Evolutionary conservation across 2,329 filamentous ascomycete genomes (phyloP), one percentile per base, ranked within the genome.

Genomic region (Aquanectria penicillioides): DNA sequence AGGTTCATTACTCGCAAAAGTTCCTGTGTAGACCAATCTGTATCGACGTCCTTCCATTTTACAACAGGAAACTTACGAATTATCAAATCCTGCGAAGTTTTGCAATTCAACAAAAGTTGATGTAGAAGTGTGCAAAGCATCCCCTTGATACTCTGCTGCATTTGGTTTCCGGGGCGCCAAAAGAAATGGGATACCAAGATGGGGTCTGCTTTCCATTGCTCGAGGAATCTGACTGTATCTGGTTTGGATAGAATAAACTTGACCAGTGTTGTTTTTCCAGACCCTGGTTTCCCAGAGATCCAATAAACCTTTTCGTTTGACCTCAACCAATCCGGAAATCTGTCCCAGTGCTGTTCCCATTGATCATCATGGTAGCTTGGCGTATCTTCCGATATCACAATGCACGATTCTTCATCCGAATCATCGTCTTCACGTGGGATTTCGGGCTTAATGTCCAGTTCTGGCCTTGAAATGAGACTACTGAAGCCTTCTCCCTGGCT

Each of bases 231-330:
- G 5, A 11, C 17, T 0, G 69, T 73, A 5, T 40, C 12, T 3
- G 46, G n/a, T 11, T 69, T 38, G 1, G 55, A 26, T 2, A 61
- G 12, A 10, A 76, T 34, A 38, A 67, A 74, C 33, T 72, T 75
- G 47, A 75, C 67, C 26, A 76, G 44, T 0, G 70, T 75, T 9
- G 63, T 70, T 37, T 77, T 77, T 1, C 74, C 74, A 1, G 72
- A 69, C 0, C 71, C 74, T 0, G 71, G 65, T 41, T 75, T 75
- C 1, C 73, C 74, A 11, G 61, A 65, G 33, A 76, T 67, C 66
- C 71, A 77, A 53, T 72, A 76, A 0, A 47, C 22, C 0, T 18
- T 23, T 2, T 25, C 40, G 11, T 49, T 37, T 0, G 62, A 67
- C 23, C 43, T 25, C 9, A 68, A 13, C 64, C 65, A 68, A 10